A percentile compares a stretch with the other conserved stretches of the same genome.
Evolutionary conservation across 306 rosid species (phyloP).

Genomic region (Amphicarpaea edgeworthii): DNA sequence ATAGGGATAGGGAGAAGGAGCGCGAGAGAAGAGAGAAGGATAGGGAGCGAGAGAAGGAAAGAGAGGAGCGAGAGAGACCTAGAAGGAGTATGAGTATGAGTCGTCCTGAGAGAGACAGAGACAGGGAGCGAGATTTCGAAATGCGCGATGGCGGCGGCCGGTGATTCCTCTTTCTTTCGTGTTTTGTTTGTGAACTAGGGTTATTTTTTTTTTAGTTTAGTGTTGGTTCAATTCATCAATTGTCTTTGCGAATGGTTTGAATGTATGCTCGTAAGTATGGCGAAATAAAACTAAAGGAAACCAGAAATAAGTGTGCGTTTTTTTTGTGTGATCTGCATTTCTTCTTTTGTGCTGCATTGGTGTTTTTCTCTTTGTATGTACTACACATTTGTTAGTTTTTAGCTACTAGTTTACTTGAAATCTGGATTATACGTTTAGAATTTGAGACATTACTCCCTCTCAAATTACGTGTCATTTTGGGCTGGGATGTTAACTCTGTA

Average conservation of each 20-base stretch:
- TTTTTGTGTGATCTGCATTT: not conserved
- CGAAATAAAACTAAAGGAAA: not conserved
- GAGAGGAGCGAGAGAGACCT: constrained; percentile 65
- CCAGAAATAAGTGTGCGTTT: not conserved
- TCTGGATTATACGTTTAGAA: not conserved
- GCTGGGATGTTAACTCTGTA: not conserved
- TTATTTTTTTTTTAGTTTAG: not conserved
- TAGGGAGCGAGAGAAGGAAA: constrained; percentile 59
- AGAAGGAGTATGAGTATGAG: constrained; percentile 71
- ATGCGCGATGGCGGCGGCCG: constrained; percentile 75
- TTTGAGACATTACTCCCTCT: constrained; percentile 1
- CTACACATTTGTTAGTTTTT: not conserved
- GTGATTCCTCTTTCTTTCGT: constrained; percentile 47
- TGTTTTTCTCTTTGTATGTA: not conserved
- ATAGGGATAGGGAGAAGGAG: constrained; percentile 36
- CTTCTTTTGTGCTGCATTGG: not conserved
- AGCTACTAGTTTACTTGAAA: too few species aligned
- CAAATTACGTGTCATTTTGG: not conserved
- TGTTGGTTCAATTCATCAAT: not conserved
- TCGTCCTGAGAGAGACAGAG: constrained; percentile 69
- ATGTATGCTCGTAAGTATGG: not conserved
- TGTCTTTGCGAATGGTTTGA: not conserved
- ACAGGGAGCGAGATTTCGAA: constrained; percentile 72
- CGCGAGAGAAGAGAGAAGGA: constrained; percentile 43
- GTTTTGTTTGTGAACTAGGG: constrained; percentile 1